phyloP scores from a whole-genome alignment of 202 grass and related monocot species.

The Saccharum hybrid region DNA sequence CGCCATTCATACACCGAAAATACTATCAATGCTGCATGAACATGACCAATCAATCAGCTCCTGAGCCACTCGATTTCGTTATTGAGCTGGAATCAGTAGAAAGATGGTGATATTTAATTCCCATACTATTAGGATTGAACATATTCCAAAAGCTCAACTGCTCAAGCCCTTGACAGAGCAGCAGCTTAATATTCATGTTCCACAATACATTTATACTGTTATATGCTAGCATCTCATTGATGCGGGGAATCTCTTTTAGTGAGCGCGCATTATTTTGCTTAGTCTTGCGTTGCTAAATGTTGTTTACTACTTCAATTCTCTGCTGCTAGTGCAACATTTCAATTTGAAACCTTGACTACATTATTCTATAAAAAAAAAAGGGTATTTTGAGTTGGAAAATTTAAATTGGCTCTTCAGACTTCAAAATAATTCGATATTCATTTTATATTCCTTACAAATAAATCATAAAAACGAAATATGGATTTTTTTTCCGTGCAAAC shows the following conservation, averaged over 20 bases:
- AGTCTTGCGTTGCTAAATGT: neutral
- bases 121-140: conserved; percentile 27
- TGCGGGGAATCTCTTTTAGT: conserved; percentile 27
- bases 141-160: conserved; percentile 32
- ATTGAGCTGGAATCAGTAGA: conserved; percentile 54
- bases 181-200: conserved; percentile 16
- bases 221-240: neutral
- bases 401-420: neutral
- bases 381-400: neutral
- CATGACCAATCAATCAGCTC: conserved; percentile 51
- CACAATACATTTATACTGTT: conserved; percentile 10
- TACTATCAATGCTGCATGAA: conserved; percentile 41
- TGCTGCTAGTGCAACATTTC: neutral
- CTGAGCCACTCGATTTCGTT: conserved; percentile 46
- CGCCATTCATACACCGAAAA: conserved; percentile 47
- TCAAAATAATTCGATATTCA: neutral
- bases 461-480: neutral
- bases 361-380: neutral
- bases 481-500: neutral
- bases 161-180: conserved; percentile 29
- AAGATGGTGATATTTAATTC: conserved; percentile 39
- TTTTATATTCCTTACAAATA: neutral
- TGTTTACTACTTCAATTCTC: neutral
- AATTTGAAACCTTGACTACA: neutral
- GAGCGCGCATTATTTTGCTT: conserved; percentile 1